Base-by-base conservation (phyloP, 169 alveolate species). In the Cryptosporidium parvum region DNA sequence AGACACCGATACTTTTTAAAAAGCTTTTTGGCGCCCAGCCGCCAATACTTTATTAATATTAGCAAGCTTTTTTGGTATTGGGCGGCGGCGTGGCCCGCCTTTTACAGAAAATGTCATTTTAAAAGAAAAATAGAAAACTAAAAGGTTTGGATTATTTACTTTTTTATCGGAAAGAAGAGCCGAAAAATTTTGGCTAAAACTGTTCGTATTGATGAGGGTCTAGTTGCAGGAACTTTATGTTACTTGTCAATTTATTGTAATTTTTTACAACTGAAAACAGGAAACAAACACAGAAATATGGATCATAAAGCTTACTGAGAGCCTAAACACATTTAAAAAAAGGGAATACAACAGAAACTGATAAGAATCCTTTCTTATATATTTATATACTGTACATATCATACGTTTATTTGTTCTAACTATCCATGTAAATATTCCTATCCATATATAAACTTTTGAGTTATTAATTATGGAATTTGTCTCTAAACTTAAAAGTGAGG, bases 401-500 rank as follows among this genome's bases (percentile, higher is more conserved):
- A 37, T 37, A 37, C 44, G 14, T 12, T 8, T 44, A 44, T 44
- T 9, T 44, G 12, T 44, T 44, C 0, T 44, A 9, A 48, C 0
- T 14, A 16, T 16, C 56, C 21, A 48, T 48, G 56, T 16, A n/a
- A 21, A 23, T 9, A n/a, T 21, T 1, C 67, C 67, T n/a, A 29
- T 23, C 67, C 18, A 26, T 26, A 26, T 10, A 56, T 56, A 21
- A 10, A 56, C 39, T 56, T 26, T 26, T 23, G 21, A 9, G 37
- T 37, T 56, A 23, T 14, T 9, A 56, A 26, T 23, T 23, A 56
- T 56, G 67, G 67, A 56, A 56, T 26, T 56, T 6, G 67, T 56
- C 23, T 56, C 67, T 37, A 67, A 39, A 21, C 62, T 80, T 21
- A 61, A 42, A n/a, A 58, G 21, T 29, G 45, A 65, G 23, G 67